A percentile compares a stretch with the other conserved stretches of the same genome.
Evolutionary conservation across 75 land plant species (phyloP).

Genomic region (Adiantum capillusveneris): DNA sequence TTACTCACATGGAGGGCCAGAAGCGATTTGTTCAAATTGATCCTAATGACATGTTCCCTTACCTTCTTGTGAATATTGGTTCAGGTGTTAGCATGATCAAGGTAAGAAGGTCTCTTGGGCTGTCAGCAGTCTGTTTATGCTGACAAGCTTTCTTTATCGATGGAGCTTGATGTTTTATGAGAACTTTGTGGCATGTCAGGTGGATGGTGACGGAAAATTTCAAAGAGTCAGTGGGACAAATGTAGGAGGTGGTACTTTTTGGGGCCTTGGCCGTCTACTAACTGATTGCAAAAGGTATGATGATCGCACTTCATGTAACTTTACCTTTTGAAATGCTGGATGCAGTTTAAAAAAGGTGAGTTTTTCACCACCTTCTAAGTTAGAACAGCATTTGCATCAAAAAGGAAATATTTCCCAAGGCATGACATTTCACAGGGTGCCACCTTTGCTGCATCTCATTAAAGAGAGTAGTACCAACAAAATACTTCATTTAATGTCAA

Average conservation of each 20-base stretch:
- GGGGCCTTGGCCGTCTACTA: constrained; percentile 87
- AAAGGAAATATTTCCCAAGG: too few relatives aligned
- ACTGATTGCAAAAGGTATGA: constrained; percentile 86
- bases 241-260: constrained; percentile 97
- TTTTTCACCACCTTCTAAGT: too few relatives aligned
- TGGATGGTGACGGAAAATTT: constrained; percentile 88
- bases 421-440: too few relatives aligned
- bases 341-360: too few relatives aligned
- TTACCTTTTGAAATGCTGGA: too few relatives aligned
- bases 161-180: background rate
- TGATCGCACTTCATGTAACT: too few relatives aligned
- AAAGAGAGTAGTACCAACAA: too few relatives aligned
- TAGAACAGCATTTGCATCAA: too few relatives aligned
- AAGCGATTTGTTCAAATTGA: constrained; percentile 94
- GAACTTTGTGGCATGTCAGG: constrained; percentile 24
- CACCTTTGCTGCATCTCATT: too few relatives aligned
- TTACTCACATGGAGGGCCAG: constrained; percentile 86
- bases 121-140: too few relatives aligned
- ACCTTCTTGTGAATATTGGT: constrained; percentile 92
- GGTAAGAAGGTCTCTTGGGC: too few relatives aligned
- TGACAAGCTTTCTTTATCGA: background rate
- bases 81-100: constrained; percentile 99
- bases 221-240: constrained; percentile 95
- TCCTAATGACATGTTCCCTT: constrained; percentile 86
- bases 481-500: too few relatives aligned